Base-by-base conservation (phyloP, 2,329 filamentous ascomycete genomes). In the Coniochaeta hoffmannii region DNA sequence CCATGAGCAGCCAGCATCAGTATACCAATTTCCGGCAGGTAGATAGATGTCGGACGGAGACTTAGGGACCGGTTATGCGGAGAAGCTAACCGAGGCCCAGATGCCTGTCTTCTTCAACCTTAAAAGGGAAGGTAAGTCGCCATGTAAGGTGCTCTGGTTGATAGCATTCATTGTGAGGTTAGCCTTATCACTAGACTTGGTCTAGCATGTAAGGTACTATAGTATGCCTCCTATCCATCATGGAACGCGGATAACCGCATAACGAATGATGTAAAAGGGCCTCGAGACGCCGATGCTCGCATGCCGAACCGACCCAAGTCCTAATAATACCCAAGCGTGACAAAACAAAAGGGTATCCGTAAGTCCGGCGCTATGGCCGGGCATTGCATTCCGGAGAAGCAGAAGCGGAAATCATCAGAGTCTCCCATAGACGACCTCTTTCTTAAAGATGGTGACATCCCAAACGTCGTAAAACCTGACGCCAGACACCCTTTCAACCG, bases 381-480 rank as follows among this genome's bases (percentile, higher is more conserved):
- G 14, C 12, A 19, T 28, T 15, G 5, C 41, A 28, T 22, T 28
- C 41, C 22, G 1, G 15, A 46, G 41, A 46, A 26, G 14, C 19
- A 46, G 26, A 15, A 15, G 11, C 4, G 8, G 5, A 44, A 46
- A 2, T 70, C 58, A 2, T 70, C 58, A 79, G 28, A 80, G 61
- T 22, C 70, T 66, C 1, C 75, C 76, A 22, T 60, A 60, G 31
- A 76, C 70, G 51, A 84, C 67, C 63, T 83, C 80, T 66, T 82
- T 83, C 61, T 80, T 74, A 59, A 84, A 85, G 52, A 85, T 83
- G 58, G 72, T 73, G 34, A 83, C 73, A 0, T 73, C 79, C 59
- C 59, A 67, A 6, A 78, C 66, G 49, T 79, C 74, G 51, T 71
- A 74, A 58, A 77, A 77, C 7, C 66, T 65, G 9, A 74, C 62